Base-by-base conservation (phyloP, 106 monocot species). In the Acanthochlamys bracteata region DNA sequence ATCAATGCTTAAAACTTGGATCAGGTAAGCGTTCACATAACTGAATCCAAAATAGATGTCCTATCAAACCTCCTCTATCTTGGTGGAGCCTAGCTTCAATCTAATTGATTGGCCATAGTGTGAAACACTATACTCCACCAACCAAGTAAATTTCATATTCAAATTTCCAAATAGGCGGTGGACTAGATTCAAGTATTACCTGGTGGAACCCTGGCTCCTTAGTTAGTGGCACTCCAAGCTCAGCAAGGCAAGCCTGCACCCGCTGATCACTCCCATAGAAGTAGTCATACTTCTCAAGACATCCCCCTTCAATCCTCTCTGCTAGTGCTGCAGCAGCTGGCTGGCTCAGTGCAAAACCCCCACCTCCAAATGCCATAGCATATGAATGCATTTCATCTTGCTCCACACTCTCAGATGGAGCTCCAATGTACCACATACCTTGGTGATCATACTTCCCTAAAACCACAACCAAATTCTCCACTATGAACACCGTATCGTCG, bases 401-500 rank as follows among this genome's bases (percentile, higher is more conserved):
- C 76, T 84, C 89, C 78, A 86, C 82, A 75, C 86, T 89, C 81
- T 94, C 93, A 66, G 89, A 86, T 41, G 67, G 40, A 42, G 76
- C 83, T 15, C 89, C 86, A 33, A 92, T 43, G 73, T 88, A 94
- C 40, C 75, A 89, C 83, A 84, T 77, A 76, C 86, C 69, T 51
- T 69, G 19, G 74, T 89, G 86, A 55, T 89, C 86, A 76, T 94
- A 94, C 65, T 76, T 86, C 21, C 60, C 69, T 69, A 94, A 74
- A 60, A 86, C 77, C 24, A 64, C 71, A 53, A 73, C 78, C 41
- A 94, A 72, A 47, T 94, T 94, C 72, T 89, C 86, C 52, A 69
- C 20, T 69, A 94, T 81, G 75, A 94, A 94, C 27, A 94, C 84
- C 42, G 89, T 94, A 80, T 94, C 89, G 68, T 94, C 89, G 71